Base-by-base conservation (phyloP, 495 filamentous ascomycete genomes). In the Aspergillus homomorphus region DNA sequence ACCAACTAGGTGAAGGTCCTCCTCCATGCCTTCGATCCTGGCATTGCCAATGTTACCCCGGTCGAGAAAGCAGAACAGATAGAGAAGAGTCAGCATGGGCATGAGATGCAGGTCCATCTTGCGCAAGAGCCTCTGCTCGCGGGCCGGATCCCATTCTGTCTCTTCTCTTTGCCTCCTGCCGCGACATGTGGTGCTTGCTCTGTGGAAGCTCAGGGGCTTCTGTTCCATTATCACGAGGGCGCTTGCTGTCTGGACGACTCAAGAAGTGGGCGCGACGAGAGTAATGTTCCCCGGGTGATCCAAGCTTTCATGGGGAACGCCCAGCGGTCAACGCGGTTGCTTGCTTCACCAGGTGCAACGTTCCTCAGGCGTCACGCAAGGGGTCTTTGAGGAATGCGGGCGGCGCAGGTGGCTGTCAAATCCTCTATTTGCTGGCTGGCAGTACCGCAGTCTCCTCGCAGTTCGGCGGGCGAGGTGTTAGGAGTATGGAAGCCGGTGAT, bases 1-100 rank as follows among this genome's bases (percentile, higher is more conserved):
- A 30, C 78, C 77, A 26, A 61, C 26, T 16, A 84, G 70, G 18
- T 77, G 49, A 21, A 85, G 60, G 30, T 83, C 81, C 15, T 66
- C 59, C 38, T 55, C 62, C 71, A 85, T 71, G 18, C 82, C 82
- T 59, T 82, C 78, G 53, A 84, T 84, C 42, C 78, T 75, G 6
- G 82, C 82, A 68, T 84, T 84, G 26, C 80, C 80, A 54, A 84
- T 79, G 61, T 84, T 84, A 61, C 73, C 75, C 15, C 79, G 76
- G 60, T 75, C 73, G 20, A 75, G 46, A 54, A 69, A 62, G 0
- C 71, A 67, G 4, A 74, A 63, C 4, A 80, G 68, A 55, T 82
- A 82, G 4, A 82, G 66, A 2, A 82, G 51, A 0, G 71, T 64
- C 7, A 82, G 73, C 55, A 79, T 69, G 8, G 79, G 77, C 28